phyloP scores from a whole-genome alignment of 805 yeast genomes.

The Ogataea allantospora region DNA sequence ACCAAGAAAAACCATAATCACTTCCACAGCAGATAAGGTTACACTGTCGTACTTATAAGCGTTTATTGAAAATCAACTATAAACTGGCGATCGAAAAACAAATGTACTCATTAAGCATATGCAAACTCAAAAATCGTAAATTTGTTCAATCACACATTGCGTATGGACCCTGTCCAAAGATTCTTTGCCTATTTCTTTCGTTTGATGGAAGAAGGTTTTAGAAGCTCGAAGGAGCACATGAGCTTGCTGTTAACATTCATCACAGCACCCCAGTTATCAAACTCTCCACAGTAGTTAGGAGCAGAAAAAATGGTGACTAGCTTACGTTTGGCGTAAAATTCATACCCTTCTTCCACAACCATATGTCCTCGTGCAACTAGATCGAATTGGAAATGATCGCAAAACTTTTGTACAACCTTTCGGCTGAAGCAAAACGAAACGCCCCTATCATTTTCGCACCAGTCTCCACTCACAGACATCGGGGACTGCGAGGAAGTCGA shows the following conservation, averaged over 20 bases:
- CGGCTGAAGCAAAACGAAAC: conserved; percentile 77
- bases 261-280: conserved; percentile 77
- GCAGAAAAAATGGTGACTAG: conserved; percentile 79
- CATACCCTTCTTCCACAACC: conserved; percentile 90
- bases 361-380: conserved; percentile 80
- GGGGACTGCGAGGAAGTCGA: conserved; percentile 13
- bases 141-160: conserved; percentile 1
- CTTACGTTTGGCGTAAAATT: conserved; percentile 70
- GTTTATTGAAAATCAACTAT: conserved; percentile 9
- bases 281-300: conserved; percentile 83
- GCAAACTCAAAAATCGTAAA: conserved; percentile 9
- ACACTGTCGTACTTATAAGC: conserved; percentile 1
- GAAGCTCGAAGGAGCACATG: conserved; percentile 68
- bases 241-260: conserved; percentile 68
- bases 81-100: conserved; percentile 8
- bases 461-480: conserved; percentile 37
- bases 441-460: conserved; percentile 84
- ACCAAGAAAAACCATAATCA: conserved; percentile 20
- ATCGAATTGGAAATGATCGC: conserved; percentile 66
- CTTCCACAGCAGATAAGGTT: conserved; percentile 3
- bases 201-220: conserved; percentile 47
- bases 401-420: conserved; percentile 69
- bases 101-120: conserved; percentile 9
- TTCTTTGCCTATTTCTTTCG: conserved; percentile 11
- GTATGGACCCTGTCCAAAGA: neutral